A percentile compares a stretch with the other conserved stretches of the same genome.
phyloP scores from a whole-genome alignment of 192 early-diverging fungal species.

The Rhizoclosmatium globosum region DNA sequence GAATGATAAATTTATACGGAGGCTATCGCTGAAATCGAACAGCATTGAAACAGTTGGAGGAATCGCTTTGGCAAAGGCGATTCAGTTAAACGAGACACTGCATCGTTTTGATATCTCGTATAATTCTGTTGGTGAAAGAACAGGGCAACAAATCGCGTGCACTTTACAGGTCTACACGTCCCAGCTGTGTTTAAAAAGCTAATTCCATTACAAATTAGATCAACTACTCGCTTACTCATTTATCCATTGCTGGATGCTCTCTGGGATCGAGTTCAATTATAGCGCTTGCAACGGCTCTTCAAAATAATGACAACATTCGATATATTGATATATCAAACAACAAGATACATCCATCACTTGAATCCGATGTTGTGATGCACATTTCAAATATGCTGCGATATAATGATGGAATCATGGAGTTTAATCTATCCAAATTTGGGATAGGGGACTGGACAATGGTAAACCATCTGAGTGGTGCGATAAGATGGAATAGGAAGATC shows the following conservation, averaged over 20 bases:
- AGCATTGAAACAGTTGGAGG: conserved; percentile 45
- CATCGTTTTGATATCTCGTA: conserved; percentile 40
- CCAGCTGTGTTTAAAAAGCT: neutral
- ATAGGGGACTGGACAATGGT: conserved; percentile 50
- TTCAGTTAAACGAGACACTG: conserved; percentile 51
- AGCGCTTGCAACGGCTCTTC: conserved; percentile 55
- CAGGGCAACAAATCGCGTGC: conserved; percentile 51
- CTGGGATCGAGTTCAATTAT: conserved; percentile 47
- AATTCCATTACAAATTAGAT: conserved; percentile 33
- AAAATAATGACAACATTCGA: conserved; percentile 50
- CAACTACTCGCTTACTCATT: conserved; percentile 34
- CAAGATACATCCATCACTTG: conserved; percentile 41
- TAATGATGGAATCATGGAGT: conserved; percentile 39
- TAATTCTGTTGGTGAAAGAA: conserved; percentile 45
- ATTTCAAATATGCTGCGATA: conserved; percentile 42
- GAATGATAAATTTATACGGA: conserved; percentile 50
- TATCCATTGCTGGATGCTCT: conserved; percentile 33
- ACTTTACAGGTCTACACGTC: conserved; percentile 49
- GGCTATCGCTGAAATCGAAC: conserved; percentile 49
- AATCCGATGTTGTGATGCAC: conserved; percentile 51
- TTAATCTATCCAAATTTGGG: conserved; percentile 48
- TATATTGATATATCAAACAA: conserved; percentile 52
- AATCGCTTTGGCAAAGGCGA: conserved; percentile 42
- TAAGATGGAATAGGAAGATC: conserved; percentile 41
- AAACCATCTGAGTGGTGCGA: conserved; percentile 36